phyloP scores from a whole-genome alignment of 2,329 filamentous ascomycete species.

The Colletotrichum musae region DNA sequence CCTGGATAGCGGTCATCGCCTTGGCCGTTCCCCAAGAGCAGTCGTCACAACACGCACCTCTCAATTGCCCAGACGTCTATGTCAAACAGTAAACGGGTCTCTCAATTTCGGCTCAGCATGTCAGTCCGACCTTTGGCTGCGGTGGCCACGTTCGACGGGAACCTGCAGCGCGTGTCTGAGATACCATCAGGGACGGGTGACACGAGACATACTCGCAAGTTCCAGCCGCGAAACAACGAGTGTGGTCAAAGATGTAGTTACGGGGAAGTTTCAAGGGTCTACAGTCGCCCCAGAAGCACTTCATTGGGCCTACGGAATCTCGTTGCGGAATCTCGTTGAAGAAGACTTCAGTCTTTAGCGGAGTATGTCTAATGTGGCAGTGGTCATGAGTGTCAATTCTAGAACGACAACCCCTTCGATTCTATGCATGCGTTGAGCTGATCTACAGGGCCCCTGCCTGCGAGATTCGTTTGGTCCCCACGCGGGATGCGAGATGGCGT shows the following conservation, averaged over 20 bases:
- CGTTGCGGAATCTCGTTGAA: no score
- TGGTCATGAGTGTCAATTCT: no score
- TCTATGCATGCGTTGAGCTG: not conserved
- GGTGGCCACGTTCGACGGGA: slow-evolving; percentile 6
- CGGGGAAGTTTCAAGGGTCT: no score
- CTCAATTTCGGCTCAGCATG: not conserved
- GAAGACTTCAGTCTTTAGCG: no score
- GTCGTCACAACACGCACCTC: not conserved
- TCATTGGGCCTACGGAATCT: no score
- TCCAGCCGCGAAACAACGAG: no score
- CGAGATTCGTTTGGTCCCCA: slow-evolving; percentile 11
- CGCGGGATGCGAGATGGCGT: slow-evolving; percentile 13
- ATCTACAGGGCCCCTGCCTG: not conserved
- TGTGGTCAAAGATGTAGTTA: not conserved
- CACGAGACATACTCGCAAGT: slow-evolving; percentile 1
- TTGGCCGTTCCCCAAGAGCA: no score
- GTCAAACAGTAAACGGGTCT: not conserved
- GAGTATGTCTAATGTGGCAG: no score
- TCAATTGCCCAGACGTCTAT: not conserved
- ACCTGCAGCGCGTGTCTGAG: slow-evolving; percentile 24
- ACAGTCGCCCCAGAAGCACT: no score
- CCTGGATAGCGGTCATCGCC: no score
- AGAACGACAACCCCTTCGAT: not conserved
- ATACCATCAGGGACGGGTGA: slow-evolving; percentile 8
- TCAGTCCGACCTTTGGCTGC: not conserved